A percentile compares a stretch with the other conserved stretches of the same genome.
Evolutionary conservation across 2,329 filamentous ascomycete genomes (phyloP).

Genomic region (Monosporascus sp.): DNA sequence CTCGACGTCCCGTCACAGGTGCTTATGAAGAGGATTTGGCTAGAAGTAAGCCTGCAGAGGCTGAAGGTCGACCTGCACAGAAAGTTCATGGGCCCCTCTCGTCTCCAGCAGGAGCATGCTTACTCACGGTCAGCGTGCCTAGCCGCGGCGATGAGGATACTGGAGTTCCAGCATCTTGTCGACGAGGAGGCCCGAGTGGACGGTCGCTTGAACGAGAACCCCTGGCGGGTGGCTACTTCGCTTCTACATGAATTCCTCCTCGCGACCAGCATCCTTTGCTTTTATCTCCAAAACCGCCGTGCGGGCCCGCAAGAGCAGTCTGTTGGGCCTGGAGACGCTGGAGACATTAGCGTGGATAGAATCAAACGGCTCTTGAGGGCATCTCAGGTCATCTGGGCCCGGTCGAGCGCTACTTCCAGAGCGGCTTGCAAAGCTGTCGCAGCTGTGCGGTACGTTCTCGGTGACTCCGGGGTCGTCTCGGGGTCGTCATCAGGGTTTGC

Average conservation of each 20-base stretch:
- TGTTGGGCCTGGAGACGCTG: slow-evolving; percentile 1
- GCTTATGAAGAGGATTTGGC: slow-evolving; percentile 23
- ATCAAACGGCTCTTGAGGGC: slow-evolving; percentile 7
- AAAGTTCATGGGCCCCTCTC: slow-evolving; percentile 16
- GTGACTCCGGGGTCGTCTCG: background rate
- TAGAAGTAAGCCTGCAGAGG: slow-evolving; percentile 24
- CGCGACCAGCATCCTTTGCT: slow-evolving; percentile 5
- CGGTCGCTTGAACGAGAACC: slow-evolving; percentile 1
- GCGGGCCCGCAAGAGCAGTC: background rate
- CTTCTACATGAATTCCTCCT: slow-evolving; percentile 4
- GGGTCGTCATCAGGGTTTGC: too few species aligned
- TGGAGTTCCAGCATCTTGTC: slow-evolving; percentile 18
- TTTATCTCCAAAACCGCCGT: slow-evolving; percentile 32
- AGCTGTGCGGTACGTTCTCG: slow-evolving; percentile 5
- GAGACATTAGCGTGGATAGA: background rate
- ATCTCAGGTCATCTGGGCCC: slow-evolving; percentile 15
- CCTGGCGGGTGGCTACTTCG: background rate
- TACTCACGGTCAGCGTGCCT: slow-evolving; percentile 22
- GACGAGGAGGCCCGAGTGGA: slow-evolving; percentile 16
- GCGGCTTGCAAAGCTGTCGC: slow-evolving; percentile 15
- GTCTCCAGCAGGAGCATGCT: slow-evolving; percentile 12
- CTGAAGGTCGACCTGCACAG: slow-evolving; percentile 27
- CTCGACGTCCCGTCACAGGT: slow-evolving; percentile 18
- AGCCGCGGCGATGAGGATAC: slow-evolving; percentile 16
- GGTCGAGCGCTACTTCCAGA: slow-evolving; percentile 10